phyloP scores from a whole-genome alignment of 495 filamentous ascomycete genomes.

The Acidomyces sp. region DNA sequence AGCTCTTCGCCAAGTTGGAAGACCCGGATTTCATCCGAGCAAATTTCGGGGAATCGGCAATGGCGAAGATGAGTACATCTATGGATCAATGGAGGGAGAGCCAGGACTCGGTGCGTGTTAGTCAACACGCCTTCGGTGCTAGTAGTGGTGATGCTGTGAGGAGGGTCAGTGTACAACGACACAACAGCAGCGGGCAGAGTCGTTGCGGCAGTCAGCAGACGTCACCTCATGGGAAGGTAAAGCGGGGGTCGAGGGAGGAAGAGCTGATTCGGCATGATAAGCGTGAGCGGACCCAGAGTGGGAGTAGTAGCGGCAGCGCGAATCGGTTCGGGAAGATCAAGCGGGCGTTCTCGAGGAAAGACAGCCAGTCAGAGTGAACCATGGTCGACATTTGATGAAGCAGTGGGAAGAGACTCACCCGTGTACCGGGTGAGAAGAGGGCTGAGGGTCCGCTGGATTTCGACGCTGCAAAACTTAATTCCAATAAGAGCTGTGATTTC shows the following conservation, averaged over 20 bases:
- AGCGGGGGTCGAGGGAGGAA: too few relatives aligned
- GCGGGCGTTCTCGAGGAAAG: slow-evolving; percentile 7
- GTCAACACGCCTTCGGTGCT: background rate
- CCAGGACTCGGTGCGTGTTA: background rate
- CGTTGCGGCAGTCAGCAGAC: background rate
- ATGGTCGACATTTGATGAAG: too few relatives aligned
- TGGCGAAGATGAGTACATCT: background rate
- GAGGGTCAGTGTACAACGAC: background rate
- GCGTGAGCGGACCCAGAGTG: background rate
- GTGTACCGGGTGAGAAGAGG: too few relatives aligned
- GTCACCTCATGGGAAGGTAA: too few relatives aligned
- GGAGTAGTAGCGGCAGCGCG: background rate
- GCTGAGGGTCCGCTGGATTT: too few relatives aligned
- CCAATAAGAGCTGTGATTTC: too few relatives aligned
- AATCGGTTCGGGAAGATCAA: slow-evolving; percentile 8
- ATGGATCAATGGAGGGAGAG: background rate
- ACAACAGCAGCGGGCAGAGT: background rate
- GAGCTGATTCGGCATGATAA: background rate
- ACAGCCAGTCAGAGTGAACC: slow-evolving; percentile 2
- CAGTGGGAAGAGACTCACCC: too few relatives aligned
- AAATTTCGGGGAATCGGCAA: slow-evolving; percentile 9
- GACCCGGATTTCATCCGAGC: slow-evolving; percentile 9
- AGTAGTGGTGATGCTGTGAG: background rate
- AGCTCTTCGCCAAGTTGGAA: slow-evolving; percentile 1
- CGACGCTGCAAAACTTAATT: too few relatives aligned